Percentiles rank a stretch among this genome's conserved stretches.
Conservation (phyloP, 2,329 filamentous ascomycete species). For the Rhynchosporium graminicola region DNA sequence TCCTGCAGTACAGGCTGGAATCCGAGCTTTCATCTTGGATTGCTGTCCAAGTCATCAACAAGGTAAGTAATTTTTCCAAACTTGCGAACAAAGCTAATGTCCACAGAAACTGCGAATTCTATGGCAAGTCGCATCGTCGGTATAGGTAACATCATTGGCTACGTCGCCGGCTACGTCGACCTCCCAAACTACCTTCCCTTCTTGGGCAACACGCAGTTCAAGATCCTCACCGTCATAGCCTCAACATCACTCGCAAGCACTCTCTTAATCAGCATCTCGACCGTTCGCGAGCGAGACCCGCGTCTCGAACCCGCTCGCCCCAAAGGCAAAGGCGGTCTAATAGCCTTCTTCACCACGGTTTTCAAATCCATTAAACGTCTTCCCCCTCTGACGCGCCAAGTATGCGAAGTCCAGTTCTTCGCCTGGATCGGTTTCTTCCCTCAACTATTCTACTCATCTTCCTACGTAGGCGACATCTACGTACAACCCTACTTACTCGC, state of each 20-base stretch:
- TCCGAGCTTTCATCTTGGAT: constrained; percentile 91
- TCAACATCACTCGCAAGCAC: constrained; percentile 71
- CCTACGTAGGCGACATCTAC: constrained; percentile 91
- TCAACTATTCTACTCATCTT: constrained; percentile 92
- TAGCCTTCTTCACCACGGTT: constrained; percentile 79
- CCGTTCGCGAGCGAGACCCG: constrained; percentile 80
- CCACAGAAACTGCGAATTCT: constrained; percentile 69
- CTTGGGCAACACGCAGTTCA: constrained; percentile 87
- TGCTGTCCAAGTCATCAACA: constrained; percentile 91
- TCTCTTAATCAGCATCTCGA: constrained; percentile 66
- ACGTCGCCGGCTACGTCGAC: constrained; percentile 81
- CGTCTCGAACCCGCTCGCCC: constrained; percentile 65
- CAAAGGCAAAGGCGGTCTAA: constrained; percentile 62
- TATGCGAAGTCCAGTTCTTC: constrained; percentile 81
- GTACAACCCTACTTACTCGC: constrained; percentile 76
- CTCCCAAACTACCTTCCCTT: constrained; percentile 75
- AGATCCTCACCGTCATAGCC: constrained; percentile 85
- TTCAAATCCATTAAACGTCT: constrained; percentile 75
- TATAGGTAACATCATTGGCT: constrained; percentile 87
- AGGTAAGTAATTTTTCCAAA: constrained; percentile 41
- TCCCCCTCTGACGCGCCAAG: constrained; percentile 77
- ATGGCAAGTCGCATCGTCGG: constrained; percentile 89
- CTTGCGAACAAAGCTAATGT: constrained; percentile 4
- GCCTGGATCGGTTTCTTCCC: constrained; percentile 97
- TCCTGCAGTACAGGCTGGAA: constrained; percentile 75